Conservation (phyloP, 2,329 filamentous ascomycete species). For the Xylaria sp. region DNA sequence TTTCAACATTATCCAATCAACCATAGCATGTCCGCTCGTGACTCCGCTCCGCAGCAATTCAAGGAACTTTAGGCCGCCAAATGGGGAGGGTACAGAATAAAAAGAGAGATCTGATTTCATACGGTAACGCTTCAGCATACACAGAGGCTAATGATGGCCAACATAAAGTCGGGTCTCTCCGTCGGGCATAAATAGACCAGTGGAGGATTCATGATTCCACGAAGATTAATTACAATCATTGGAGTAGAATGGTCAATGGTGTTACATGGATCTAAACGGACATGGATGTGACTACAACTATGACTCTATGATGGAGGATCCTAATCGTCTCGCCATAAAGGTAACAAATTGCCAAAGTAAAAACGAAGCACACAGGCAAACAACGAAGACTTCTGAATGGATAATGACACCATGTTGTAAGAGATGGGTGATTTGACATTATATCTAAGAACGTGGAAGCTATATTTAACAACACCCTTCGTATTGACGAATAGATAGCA, state of each 20-base stretch:
- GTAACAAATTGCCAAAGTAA: background rate
- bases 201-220: constrained; percentile 7
- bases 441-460: constrained; percentile 10
- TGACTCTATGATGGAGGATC: constrained; percentile 2
- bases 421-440: constrained; percentile 19
- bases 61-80: constrained; percentile 7
- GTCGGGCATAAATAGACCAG: background rate
- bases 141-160: background rate
- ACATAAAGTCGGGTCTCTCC: background rate
- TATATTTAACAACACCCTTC: constrained; percentile 31
- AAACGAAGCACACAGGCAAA: constrained; percentile 1
- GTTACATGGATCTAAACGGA: constrained; percentile 1
- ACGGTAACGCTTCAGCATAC: constrained; percentile 4
- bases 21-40: constrained; percentile 7
- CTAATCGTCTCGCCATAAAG: constrained; percentile 6
- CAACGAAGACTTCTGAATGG: background rate
- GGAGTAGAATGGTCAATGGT: background rate
- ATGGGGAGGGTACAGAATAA: constrained; percentile 16
- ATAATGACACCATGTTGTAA: constrained; percentile 11
- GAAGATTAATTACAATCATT: background rate
- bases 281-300: background rate
- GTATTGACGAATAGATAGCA: constrained; percentile 15
- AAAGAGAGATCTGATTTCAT: constrained; percentile 25
- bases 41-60: constrained; percentile 6
- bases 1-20: background rate